These are phyloP conservation scores for Collybia sordida DNA, from an alignment of 768 basidiomycete species.

Conservation along the genomic window DNA sequence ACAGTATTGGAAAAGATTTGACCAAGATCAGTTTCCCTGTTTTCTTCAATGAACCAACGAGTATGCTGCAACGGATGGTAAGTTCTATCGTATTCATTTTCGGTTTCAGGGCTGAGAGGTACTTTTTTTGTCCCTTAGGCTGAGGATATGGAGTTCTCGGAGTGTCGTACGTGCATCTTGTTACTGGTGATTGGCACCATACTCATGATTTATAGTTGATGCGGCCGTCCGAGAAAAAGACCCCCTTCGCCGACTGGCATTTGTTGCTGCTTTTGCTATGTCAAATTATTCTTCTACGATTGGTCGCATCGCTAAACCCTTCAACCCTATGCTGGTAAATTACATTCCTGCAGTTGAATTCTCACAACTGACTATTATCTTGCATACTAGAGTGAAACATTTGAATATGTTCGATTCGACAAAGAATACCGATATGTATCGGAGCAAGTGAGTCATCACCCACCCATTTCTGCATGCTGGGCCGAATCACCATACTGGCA, in stretches of 20 bases:
- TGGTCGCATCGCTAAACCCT: constrained; percentile 95
- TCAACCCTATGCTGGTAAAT: constrained; percentile 91
- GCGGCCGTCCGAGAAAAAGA: constrained; percentile 77
- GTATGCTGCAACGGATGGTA: constrained; percentile 94
- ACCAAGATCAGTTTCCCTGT: constrained; percentile 96
- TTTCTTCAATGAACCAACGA: constrained; percentile 91
- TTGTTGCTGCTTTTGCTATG: constrained; percentile 96
- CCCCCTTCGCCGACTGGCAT: constrained; percentile 81
- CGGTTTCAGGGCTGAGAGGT: constrained; percentile 31
- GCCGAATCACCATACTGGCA: constrained; percentile 87
- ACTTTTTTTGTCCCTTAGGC: constrained; percentile 21
- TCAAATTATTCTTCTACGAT: constrained; percentile 97
- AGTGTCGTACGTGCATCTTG: constrained; percentile 63
- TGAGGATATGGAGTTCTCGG: constrained; percentile 97
- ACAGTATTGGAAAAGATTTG: constrained; percentile 94
- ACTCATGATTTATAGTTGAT: constrained; percentile 55
- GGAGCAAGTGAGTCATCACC: constrained; percentile 97
- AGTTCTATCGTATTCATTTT: constrained; percentile 22
- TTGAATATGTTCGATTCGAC: constrained; percentile 88
- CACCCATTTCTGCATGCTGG: constrained; percentile 95
- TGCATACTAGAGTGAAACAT: constrained; percentile 76
- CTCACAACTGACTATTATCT: background rate
- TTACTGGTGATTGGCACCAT: constrained; percentile 6
- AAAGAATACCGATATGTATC: constrained; percentile 91
- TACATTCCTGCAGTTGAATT: background rate